These are phyloP conservation scores for Fusarium humuli DNA, from an alignment of 2,329 filamentous ascomycete species.

Conservation along the genomic window DNA sequence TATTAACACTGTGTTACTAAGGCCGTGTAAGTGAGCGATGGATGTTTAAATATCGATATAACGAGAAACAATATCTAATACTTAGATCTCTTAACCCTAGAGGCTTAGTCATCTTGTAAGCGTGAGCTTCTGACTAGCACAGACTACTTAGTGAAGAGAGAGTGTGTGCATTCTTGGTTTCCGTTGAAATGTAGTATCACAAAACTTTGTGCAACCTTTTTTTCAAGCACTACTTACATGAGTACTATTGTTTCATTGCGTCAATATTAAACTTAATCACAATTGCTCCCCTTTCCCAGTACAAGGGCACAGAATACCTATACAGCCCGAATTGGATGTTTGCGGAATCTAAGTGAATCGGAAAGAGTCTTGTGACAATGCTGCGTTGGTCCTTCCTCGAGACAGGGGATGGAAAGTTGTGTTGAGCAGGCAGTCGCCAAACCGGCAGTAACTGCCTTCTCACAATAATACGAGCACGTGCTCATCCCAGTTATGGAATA, in stretches of 20 bases:
- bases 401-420: background rate
- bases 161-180: background rate
- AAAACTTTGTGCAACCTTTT: background rate
- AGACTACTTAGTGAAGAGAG: no score
- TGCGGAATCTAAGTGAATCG: background rate
- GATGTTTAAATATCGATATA: background rate
- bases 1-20: slow-evolving; percentile 13
- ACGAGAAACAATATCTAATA: background rate
- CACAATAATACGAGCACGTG: background rate
- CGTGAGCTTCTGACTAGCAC: no score
- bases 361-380: background rate
- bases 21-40: slow-evolving; percentile 5
- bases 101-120: background rate
- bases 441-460: background rate
- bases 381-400: background rate
- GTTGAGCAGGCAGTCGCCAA: background rate
- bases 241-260: background rate
- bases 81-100: background rate
- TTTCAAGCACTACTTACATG: no score
- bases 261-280: background rate
- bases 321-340: background rate
- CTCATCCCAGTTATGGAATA: background rate
- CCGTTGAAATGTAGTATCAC: no score
- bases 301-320: background rate
- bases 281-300: background rate